Conservation (phyloP, 2,329 filamentous ascomycete genomes). For the Coniella vitis region DNA sequence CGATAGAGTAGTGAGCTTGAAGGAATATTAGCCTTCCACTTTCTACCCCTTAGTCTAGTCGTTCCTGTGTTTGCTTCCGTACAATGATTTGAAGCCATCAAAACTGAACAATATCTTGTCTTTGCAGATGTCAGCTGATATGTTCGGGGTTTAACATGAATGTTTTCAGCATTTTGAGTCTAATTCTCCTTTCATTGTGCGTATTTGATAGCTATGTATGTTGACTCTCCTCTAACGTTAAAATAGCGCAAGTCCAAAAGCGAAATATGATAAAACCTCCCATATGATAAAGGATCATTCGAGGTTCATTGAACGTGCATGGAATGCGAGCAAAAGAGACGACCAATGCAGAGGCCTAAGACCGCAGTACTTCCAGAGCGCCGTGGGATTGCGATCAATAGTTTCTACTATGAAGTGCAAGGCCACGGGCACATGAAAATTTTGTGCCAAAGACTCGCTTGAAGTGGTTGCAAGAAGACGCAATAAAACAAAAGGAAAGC, state of each 20-base stretch:
- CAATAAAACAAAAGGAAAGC: not conserved
- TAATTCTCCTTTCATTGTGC: not conserved
- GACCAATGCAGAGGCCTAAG: not conserved
- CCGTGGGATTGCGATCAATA: too few relatives aligned
- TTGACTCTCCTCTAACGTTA: not conserved
- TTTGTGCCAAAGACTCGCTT: not conserved
- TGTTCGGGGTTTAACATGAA: too few relatives aligned
- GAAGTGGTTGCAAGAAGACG: not conserved
- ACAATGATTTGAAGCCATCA: too few relatives aligned
- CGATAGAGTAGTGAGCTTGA: too few relatives aligned
- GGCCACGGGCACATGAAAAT: not conserved
- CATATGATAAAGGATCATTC: not conserved
- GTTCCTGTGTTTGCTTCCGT: too few relatives aligned
- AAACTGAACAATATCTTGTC: too few relatives aligned
- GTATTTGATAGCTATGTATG: slow-evolving; percentile 4
- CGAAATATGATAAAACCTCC: not conserved
- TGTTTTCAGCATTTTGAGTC: too few relatives aligned
- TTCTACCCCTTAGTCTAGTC: too few relatives aligned
- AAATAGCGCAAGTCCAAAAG: slow-evolving; percentile 1
- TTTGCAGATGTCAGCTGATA: too few relatives aligned
- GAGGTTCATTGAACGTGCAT: not conserved
- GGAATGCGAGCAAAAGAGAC: not conserved
- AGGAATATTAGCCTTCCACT: too few relatives aligned
- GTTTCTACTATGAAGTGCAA: too few relatives aligned
- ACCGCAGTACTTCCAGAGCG: not conserved